Evolutionary conservation across 2,329 filamentous ascomycete genomes (phyloP).

Genomic region (Aspergillus eucalypticola): DNA sequence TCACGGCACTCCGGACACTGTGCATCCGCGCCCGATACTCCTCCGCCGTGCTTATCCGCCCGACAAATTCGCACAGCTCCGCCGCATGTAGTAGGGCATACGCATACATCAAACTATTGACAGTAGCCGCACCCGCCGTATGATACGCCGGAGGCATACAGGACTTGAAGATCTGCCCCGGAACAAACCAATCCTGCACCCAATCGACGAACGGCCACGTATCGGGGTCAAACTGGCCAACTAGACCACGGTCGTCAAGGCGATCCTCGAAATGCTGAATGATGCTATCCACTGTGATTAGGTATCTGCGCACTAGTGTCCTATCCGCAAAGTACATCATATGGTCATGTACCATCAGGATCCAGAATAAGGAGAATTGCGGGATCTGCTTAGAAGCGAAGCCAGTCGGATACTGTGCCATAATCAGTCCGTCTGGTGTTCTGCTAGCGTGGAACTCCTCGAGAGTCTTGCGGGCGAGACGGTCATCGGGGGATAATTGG

Average conservation of each 20-base stretch:
- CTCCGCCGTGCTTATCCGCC: not conserved
- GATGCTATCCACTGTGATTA: slow-evolving; percentile 7
- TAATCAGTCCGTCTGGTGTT: slow-evolving; percentile 3
- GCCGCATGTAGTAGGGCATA: slow-evolving; percentile 4
- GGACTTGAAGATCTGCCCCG: not conserved
- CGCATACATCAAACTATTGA: slow-evolving; percentile 10
- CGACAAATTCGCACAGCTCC: not conserved
- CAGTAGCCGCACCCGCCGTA: not conserved
- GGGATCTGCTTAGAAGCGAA: slow-evolving; percentile 2
- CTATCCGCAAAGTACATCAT: slow-evolving; percentile 2
- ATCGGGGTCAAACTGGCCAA: not conserved
- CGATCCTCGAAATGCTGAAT: slow-evolving; percentile 3
- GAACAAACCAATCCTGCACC: slow-evolving; percentile 2
- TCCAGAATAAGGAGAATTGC: slow-evolving; percentile 10
- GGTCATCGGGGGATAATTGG: slow-evolving; percentile 10
- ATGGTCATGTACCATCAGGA: slow-evolving; percentile 12
- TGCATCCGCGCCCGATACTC: not conserved
- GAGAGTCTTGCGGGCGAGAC: slow-evolving; percentile 10
- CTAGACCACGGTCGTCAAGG: not conserved
- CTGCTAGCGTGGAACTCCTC: slow-evolving; percentile 12
- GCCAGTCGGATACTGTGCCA: slow-evolving; percentile 10
- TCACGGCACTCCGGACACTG: not conserved
- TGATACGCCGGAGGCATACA: slow-evolving; percentile 11
- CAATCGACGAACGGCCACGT: slow-evolving; percentile 14
- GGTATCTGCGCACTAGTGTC: not conserved